phyloP scores from a whole-genome alignment of 768 basidiomycete species.

The Roridomyces roridus region DNA sequence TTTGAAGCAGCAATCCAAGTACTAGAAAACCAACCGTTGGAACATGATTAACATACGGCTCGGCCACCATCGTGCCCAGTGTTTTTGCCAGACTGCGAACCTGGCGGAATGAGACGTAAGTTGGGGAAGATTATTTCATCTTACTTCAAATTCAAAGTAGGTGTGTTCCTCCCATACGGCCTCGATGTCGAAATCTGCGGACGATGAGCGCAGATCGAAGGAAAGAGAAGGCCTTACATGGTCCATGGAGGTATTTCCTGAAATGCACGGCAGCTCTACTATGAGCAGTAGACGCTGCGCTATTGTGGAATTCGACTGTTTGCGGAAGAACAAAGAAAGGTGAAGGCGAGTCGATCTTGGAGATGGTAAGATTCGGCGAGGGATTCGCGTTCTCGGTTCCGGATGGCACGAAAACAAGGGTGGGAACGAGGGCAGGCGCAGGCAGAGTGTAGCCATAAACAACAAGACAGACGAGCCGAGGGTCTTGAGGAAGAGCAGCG shows the following conservation, averaged over 20 bases:
- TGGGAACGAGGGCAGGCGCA: slow-evolving; percentile 36
- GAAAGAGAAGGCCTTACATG: slow-evolving; percentile 25
- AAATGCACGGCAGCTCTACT: slow-evolving; percentile 53
- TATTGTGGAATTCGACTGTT: slow-evolving; percentile 44
- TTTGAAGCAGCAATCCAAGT: not conserved
- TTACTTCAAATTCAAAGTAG: slow-evolving; percentile 54
- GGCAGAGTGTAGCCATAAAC: slow-evolving; percentile 40
- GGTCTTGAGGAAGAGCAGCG: slow-evolving; percentile 33
- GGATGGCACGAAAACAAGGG: slow-evolving; percentile 42
- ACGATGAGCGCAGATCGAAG: not conserved
- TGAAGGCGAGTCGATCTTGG: slow-evolving; percentile 40
- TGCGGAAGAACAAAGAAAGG: slow-evolving; percentile 52
- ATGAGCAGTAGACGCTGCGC: slow-evolving; percentile 50
- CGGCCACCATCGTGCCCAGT: slow-evolving; percentile 65
- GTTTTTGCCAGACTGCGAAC: slow-evolving; percentile 55
- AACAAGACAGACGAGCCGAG: slow-evolving; percentile 42
- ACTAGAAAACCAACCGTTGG: slow-evolving; percentile 49
- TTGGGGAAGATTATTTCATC: no score
- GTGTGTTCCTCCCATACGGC: slow-evolving; percentile 68
- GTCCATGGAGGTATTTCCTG: slow-evolving; percentile 52
- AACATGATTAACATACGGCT: slow-evolving; percentile 67
- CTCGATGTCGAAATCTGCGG: slow-evolving; percentile 54
- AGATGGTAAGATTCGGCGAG: slow-evolving; percentile 30
- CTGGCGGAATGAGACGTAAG: not conserved
- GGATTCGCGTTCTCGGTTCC: slow-evolving; percentile 28